Base-by-base conservation (phyloP, 305 asterid species). In the Fraxinus velutina region DNA sequence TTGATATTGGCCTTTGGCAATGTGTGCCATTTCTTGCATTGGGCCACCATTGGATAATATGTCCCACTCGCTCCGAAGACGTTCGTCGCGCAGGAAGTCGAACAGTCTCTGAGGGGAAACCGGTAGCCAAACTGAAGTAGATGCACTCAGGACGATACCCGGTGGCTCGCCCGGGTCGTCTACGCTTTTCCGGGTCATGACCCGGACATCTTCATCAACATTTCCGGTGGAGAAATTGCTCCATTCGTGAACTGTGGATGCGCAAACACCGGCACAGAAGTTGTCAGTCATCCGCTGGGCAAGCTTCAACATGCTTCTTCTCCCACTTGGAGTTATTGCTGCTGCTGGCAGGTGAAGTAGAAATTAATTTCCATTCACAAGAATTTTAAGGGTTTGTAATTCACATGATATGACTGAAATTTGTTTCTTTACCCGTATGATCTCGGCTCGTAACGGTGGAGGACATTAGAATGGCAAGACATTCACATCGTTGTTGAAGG, bases 11-110 rank as follows among this genome's bases (percentile, higher is more conserved):
- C 98, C 99, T 85, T 96, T 94, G 73, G 97, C 97, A 33, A 96
- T 93, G 76, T 90, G 97, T 9, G 97, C 93, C 97, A 96, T 94
- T 77, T 96, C 99, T 78, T 94, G 98, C 97, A 94, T 92, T n/a
- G 98, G 99, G 0, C 97, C 98, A 12, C 98, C 97, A 44, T 93
- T 92, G 73, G 98, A 89, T 74, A 96, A 86, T 74, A 96, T 94
- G 70, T 96, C 99, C 99, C 99, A 96, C 87, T 92, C 97, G 66
- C 97, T 93, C 81, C 99, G 85, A 77, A 94, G 74, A 13, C 90
- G 92, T 73, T 93, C 97, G 60, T 96, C 89, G 1, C 99, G 89
- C 27, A 96, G 98, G 84, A 94, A 94, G 83, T 93, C 93, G 13
- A 96, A 96, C 1, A 96, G 88, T 64, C 92, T 82, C 52, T 91